phyloP scores from a whole-genome alignment of 768 basidiomycete species.

The Suillus cothurnatus region DNA sequence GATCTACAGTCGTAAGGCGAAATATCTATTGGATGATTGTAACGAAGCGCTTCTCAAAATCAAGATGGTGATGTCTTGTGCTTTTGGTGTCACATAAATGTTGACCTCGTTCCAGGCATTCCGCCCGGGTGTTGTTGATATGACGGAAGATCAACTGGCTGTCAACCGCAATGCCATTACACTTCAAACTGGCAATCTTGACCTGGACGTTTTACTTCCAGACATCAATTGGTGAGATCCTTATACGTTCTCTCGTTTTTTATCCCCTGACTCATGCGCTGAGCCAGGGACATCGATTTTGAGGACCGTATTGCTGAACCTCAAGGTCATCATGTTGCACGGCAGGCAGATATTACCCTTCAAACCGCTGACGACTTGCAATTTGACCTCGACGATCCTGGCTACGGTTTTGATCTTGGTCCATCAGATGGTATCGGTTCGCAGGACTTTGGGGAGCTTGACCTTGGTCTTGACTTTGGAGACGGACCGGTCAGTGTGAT shows the following conservation, averaged over 20 bases:
- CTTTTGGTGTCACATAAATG: conserved; percentile 3
- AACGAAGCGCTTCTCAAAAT: conserved; percentile 95
- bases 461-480: conserved; percentile 79
- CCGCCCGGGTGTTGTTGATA: conserved; percentile 91
- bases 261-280: conserved; percentile 13
- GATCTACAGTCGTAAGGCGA: conserved; percentile 97
- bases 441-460: conserved; percentile 72
- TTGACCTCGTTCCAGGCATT: conserved; percentile 63
- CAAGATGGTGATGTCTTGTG: conserved; percentile 68
- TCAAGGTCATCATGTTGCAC: conserved; percentile 80
- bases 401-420: conserved; percentile 77
- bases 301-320: conserved; percentile 62
- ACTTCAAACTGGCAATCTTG: conserved; percentile 72
- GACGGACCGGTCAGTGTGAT: conserved; percentile 47
- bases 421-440: conserved; percentile 85
- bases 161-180: conserved; percentile 91
- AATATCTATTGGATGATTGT: conserved; percentile 96
- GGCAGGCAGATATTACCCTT: conserved; percentile 87
- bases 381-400: conserved; percentile 57
- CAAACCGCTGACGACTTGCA: conserved; percentile 73
- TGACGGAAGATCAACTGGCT: conserved; percentile 91
- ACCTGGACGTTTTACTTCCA: conserved; percentile 78
- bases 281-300: conserved; percentile 74
- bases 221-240: conserved; percentile 74
- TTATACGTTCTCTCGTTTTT: not conserved